phyloP scores from a whole-genome alignment of 352 stramenopile genomes.

The Aphanomyces invadans region DNA sequence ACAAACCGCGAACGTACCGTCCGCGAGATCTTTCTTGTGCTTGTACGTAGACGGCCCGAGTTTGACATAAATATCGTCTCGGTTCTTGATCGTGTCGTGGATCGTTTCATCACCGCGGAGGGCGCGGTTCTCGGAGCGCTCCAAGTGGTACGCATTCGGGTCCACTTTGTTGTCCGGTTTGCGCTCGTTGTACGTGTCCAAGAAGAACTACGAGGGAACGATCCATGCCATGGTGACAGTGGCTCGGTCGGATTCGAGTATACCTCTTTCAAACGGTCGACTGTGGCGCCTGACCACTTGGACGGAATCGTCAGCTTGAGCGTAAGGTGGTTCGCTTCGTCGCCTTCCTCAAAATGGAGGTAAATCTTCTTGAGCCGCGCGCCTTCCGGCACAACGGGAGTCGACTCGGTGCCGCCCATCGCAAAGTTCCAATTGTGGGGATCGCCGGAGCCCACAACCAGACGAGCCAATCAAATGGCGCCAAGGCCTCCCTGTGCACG shows the following conservation, averaged over 20 bases:
- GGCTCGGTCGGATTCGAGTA: background rate
- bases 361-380: constrained; percentile 83
- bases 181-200: constrained; percentile 87
- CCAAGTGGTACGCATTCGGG: constrained; percentile 47
- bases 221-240: background rate
- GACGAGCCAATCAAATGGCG: constrained; percentile 12
- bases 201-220: constrained; percentile 57
- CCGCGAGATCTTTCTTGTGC: constrained; percentile 30
- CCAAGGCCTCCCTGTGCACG: background rate
- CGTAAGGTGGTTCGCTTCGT: constrained; percentile 52
- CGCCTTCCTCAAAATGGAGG: constrained; percentile 77
- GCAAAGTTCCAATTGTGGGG: background rate
- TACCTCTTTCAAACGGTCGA: constrained; percentile 79
- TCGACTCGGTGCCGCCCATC: constrained; percentile 23
- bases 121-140: constrained; percentile 45
- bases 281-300: constrained; percentile 73
- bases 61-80: constrained; percentile 82
- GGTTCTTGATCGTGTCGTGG: constrained; percentile 72
- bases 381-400: constrained; percentile 41
- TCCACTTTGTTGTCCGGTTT: constrained; percentile 63
- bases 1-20: too few relatives aligned
- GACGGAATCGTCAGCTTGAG: constrained; percentile 85
- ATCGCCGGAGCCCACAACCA: background rate
- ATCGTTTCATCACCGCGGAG: constrained; percentile 70
- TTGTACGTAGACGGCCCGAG: constrained; percentile 47